Base-by-base conservation (phyloP, 768 basidiomycete species). In the Xerocomellus dryophilus region DNA sequence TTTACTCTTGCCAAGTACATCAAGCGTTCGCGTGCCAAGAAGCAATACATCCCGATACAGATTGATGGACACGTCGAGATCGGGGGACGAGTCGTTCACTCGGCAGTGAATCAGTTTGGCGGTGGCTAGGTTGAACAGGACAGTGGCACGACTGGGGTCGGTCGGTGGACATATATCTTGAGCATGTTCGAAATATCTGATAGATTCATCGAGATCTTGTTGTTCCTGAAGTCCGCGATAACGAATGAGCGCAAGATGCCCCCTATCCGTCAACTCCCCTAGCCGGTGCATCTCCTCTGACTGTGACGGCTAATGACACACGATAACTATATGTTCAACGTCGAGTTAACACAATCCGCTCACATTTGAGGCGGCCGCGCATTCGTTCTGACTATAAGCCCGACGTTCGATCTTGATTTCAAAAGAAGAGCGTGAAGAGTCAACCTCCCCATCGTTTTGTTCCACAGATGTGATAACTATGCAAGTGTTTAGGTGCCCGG, bases 171-270 rank as follows among this genome's bases (percentile, higher is more conserved):
- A 57, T 12, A 55, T 29, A 2, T 41, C 51, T n/a, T 58, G 56
- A 25, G 54, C 66, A 15, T 49, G 32, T 20, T 50, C 45, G 23
- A 61, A 45, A 6, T 43, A 29, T 17, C 6, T 12, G 29, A 70
- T 62, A n/a, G 66, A 60, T 34, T 63, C 50, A 9, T 66, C 50
- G 32, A 69, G 49, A 50, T 61, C 50, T 29, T 9, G 36, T 21
- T 40, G 17, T 5, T 53, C 11, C 34, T 20, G 15, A 21, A 18
- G 32, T 47, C 38, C 11, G 23, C 47, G 43, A 34, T 53, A 57
- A 25, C 35, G 51, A 15, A 8, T 2, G 21, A 56, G 35, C 1
- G 43, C 43, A 18, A 9, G 21, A 15, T 56, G 54, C 11, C 54
- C 49, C 4, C 7, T 27, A 31, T 50, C 35, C 4, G 47, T 54